Percentiles rank a stretch among this genome's conserved stretches.
Evolutionary conservation across 139 green algal genomes (phyloP).

Genomic region (Chlorella sp.): DNA sequence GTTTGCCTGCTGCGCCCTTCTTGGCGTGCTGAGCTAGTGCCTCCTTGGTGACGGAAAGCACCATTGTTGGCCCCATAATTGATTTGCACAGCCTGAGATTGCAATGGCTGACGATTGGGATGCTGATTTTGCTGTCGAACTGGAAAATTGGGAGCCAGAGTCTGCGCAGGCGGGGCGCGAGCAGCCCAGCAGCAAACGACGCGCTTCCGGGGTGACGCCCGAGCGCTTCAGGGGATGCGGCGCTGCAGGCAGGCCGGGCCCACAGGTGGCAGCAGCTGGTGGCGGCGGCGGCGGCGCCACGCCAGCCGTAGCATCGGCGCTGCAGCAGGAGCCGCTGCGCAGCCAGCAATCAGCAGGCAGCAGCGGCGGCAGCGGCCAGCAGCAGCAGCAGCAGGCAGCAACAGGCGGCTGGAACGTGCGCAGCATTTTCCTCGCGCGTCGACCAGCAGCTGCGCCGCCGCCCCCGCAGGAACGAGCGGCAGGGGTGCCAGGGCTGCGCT

Average conservation of each 20-base stretch:
- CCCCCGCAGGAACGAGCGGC: background rate
- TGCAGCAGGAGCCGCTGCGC: background rate
- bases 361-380: background rate
- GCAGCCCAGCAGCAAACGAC: background rate
- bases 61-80: too few species aligned
- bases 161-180: background rate
- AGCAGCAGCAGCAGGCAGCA: background rate
- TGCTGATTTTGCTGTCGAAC: background rate
- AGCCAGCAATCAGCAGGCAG: background rate
- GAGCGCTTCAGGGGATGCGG: background rate
- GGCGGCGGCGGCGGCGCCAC: background rate
- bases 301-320: background rate
- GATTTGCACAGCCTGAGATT: background rate
- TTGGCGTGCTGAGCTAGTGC: background rate
- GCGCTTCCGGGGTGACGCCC: background rate
- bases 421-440: conserved; percentile 21
- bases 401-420: conserved; percentile 13
- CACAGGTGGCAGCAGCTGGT: background rate
- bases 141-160: background rate
- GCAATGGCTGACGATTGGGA: background rate
- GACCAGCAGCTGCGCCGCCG: background rate
- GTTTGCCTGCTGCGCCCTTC: background rate
- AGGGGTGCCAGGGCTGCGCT: background rate
- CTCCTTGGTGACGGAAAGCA: too few species aligned
- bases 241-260: background rate